phyloP scores from a whole-genome alignment of 192 early-diverging fungal species.

The Helicostylum pulchrum region DNA sequence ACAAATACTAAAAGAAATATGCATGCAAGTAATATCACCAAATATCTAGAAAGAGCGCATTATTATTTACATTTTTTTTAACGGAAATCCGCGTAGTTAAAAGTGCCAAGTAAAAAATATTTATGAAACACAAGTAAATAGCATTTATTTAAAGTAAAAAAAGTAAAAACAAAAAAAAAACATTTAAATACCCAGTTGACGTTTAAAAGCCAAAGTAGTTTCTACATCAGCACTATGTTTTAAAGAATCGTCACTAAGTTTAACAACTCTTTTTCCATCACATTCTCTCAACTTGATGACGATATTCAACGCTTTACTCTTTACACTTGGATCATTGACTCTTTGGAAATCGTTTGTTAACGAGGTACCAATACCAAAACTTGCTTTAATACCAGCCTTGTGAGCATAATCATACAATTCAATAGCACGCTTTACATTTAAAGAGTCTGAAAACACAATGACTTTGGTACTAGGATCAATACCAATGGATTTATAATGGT shows the following conservation, averaged over 20 bases:
- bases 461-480: conserved; percentile 58
- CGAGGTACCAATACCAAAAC: conserved; percentile 73
- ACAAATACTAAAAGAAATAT: too few relatives aligned
- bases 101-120: neutral
- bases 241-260: conserved; percentile 64
- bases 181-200: conserved; percentile 31
- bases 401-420: conserved; percentile 45
- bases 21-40: too few relatives aligned
- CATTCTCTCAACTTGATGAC: conserved; percentile 71
- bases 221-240: conserved; percentile 58
- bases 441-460: conserved; percentile 70
- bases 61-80: neutral
- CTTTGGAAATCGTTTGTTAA: conserved; percentile 69
- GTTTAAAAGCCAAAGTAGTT: conserved; percentile 48
- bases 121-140: neutral
- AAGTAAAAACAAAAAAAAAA: neutral
- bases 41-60: neutral
- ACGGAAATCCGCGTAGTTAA: neutral
- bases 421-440: conserved; percentile 52
- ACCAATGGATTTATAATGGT: conserved; percentile 54
- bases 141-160: too few relatives aligned
- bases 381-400: conserved; percentile 43
- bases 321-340: conserved; percentile 22
- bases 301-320: conserved; percentile 62
- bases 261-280: conserved; percentile 56